These are phyloP conservation scores for Neoboletus brunneissimus DNA, from an alignment of 768 basidiomycete species.

Conservation along the genomic window DNA sequence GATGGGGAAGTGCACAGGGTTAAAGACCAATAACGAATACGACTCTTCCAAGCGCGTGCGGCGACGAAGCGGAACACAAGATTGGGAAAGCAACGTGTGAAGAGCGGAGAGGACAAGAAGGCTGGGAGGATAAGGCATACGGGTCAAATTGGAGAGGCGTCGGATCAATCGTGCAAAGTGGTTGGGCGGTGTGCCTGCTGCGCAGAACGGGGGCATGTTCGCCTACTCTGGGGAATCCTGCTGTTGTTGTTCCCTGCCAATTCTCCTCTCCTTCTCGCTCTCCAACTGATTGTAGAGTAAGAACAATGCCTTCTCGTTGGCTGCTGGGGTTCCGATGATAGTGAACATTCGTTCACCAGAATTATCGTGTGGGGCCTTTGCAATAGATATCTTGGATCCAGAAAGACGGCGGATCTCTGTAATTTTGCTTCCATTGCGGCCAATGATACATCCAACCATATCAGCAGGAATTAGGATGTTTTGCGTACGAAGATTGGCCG, in stretches of 20 bases:
- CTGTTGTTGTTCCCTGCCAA: slow-evolving; percentile 79
- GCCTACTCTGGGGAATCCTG: slow-evolving; percentile 59
- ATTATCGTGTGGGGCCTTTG: slow-evolving; percentile 98
- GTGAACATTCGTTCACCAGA: slow-evolving; percentile 99
- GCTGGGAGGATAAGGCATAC: slow-evolving; percentile 26
- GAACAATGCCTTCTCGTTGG: slow-evolving; percentile 97
- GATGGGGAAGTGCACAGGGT: slow-evolving; percentile 22
- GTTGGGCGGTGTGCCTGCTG: background rate
- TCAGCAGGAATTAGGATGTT: slow-evolving; percentile 99
- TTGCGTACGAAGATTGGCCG: slow-evolving; percentile 90
- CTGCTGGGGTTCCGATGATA: slow-evolving; percentile 92
- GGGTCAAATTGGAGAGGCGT: slow-evolving; percentile 11
- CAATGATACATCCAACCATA: slow-evolving; percentile 98
- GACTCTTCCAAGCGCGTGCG: slow-evolving; percentile 15
- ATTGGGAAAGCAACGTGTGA: slow-evolving; percentile 9
- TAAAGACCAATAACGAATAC: slow-evolving; percentile 23
- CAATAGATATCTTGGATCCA: slow-evolving; percentile 97
- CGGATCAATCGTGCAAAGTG: slow-evolving; percentile 17
- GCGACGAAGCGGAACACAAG: slow-evolving; percentile 10
- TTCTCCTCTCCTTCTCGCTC: slow-evolving; percentile 92
- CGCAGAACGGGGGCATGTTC: background rate
- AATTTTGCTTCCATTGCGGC: slow-evolving; percentile 95
- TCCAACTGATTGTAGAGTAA: slow-evolving; percentile 96
- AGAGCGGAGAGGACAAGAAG: slow-evolving; percentile 29
- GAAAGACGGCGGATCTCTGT: slow-evolving; percentile 98